A percentile compares a stretch with the other conserved stretches of the same genome.
Conservation (phyloP, 257 asterid species). For the Euphrasia confusa region DNA sequence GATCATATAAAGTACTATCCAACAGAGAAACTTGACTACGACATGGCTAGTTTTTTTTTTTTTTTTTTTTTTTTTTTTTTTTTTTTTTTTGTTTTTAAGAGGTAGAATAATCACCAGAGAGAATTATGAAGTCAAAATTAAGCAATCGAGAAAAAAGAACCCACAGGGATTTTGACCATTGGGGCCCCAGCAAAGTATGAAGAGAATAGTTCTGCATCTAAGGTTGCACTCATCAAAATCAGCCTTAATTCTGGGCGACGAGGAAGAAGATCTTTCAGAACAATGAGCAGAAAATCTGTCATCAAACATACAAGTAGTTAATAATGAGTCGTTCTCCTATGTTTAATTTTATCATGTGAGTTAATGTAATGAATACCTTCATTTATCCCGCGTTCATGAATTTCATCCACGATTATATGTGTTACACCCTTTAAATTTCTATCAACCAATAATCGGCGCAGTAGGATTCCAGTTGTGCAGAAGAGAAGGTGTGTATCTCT, state of each 20-base stretch:
- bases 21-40: not conserved
- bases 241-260: constrained; percentile 86
- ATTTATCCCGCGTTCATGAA: constrained; percentile 97
- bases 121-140: constrained; percentile 6
- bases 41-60: not conserved
- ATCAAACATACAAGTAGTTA: constrained; percentile 30
- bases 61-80: no score
- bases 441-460: constrained; percentile 79
- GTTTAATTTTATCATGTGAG: constrained; percentile 13
- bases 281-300: constrained; percentile 88
- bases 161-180: constrained; percentile 65
- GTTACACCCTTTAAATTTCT: constrained; percentile 82
- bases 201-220: constrained; percentile 87
- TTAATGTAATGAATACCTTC: constrained; percentile 55
- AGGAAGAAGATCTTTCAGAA: constrained; percentile 85
- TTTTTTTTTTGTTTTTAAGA: no score
- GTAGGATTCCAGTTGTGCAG: constrained; percentile 95
- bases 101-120: not conserved
- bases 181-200: constrained; percentile 84
- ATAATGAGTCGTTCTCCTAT: constrained; percentile 19
- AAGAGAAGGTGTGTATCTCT: constrained; percentile 93
- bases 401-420: constrained; percentile 90
- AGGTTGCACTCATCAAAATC: constrained; percentile 96
- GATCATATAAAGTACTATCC: not conserved
- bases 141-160: constrained; percentile 20